Base-by-base conservation (phyloP, 192 early-diverging fungal species). In the Coemansia sp. region DNA sequence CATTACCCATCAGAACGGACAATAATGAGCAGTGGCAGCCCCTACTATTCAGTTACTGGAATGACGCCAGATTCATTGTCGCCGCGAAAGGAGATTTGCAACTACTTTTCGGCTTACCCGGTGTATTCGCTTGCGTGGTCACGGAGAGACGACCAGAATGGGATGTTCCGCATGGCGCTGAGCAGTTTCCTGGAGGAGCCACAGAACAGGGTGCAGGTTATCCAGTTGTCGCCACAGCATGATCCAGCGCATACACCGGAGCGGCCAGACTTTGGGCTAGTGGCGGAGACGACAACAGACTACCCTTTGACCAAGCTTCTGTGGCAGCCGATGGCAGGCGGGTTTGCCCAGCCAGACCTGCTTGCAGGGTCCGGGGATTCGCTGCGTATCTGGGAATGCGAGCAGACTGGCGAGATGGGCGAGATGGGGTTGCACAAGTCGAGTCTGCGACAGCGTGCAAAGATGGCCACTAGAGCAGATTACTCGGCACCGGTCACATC, bases 251-350 rank as follows among this genome's bases (percentile, higher is more conserved):
- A 74, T 2, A 67, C 67, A 40, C 70, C 77, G 15, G 77, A 84
- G 43, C 80, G 79, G 67, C 73, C 78, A 4, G 91, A 94, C 61
- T 93, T 94, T 76, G 85, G 88, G 15, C 73, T 83, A 8, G 78
- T 94, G 4, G 94, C 91, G 39, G 92, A 92, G 65, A 83, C 86
- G 0, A 88, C 91, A 47, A 89, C 92, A 41, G 85, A 89, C 37
- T 98, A 95, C 67, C 97, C 97, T 19, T 85, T 93, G 58, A 97
- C 95, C 9, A 97, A 97, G 73, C 83, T 97, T 37, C 75, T 91
- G 52, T 99, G 94, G 94, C 86, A 91, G 54, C 94, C 95, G 19
- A 69, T 84, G 21, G 89, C 88, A 69, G 60, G 62, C 36, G 70
- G 72, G 11, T 55, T 59, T 19, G 56, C 60, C 11, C 61, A 72